A percentile compares a stretch with the other conserved stretches of the same genome.
Evolutionary conservation across 1,139 yeast genomes (phyloP).

Genomic region (Spathaspora sp.): DNA sequence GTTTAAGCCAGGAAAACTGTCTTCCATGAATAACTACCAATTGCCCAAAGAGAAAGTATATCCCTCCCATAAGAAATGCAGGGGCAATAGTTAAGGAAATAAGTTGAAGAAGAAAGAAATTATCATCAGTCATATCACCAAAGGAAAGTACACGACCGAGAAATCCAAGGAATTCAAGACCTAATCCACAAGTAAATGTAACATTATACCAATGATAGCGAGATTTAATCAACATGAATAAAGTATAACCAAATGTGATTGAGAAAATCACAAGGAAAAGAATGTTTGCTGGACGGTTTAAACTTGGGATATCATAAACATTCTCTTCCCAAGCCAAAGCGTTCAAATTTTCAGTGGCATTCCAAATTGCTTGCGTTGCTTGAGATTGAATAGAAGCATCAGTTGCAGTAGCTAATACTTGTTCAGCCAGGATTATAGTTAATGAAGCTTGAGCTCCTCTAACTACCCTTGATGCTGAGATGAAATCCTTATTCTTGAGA

Average conservation of each 20-base stretch:
- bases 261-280: slow-evolving; percentile 24
- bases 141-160: slow-evolving; percentile 54
- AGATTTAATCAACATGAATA: slow-evolving; percentile 31
- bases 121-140: slow-evolving; percentile 35
- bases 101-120: slow-evolving; percentile 62
- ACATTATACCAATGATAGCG: slow-evolving; percentile 75
- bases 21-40: slow-evolving; percentile 67
- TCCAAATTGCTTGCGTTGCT: slow-evolving; percentile 32
- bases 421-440: slow-evolving; percentile 29
- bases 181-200: slow-evolving; percentile 59
- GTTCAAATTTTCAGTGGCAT: slow-evolving; percentile 32
- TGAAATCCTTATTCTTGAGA: slow-evolving; percentile 11
- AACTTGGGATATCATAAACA: slow-evolving; percentile 34
- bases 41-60: slow-evolving; percentile 74
- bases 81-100: slow-evolving; percentile 77
- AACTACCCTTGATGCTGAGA: slow-evolving; percentile 22
- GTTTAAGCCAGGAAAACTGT: slow-evolving; percentile 57
- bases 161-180: slow-evolving; percentile 71
- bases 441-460: slow-evolving; percentile 44
- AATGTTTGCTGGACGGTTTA: slow-evolving; percentile 25
- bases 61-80: slow-evolving; percentile 84
- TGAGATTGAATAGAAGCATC: slow-evolving; percentile 21
- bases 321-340: slow-evolving; percentile 22
- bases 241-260: slow-evolving; percentile 19
- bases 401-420: slow-evolving; percentile 42